These are phyloP conservation scores for Plasmodium malariae DNA, from an alignment of 169 alveolate species.

Conservation along the genomic window DNA sequence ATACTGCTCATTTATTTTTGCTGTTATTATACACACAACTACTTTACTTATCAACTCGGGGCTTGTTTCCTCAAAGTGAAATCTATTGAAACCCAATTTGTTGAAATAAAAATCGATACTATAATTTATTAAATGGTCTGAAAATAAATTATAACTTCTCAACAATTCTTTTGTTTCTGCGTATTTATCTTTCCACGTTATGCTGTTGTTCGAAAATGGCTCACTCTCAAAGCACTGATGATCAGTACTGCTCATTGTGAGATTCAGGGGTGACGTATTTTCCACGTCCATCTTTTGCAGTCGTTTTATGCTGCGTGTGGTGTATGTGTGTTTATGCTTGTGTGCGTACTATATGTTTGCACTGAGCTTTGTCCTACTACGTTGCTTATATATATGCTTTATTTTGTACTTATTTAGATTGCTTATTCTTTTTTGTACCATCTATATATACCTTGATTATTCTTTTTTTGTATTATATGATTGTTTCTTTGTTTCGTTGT, in stretches of 20 bases:
- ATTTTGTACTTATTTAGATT: too few relatives aligned
- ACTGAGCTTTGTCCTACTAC: too few relatives aligned
- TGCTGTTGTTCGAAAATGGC: slow-evolving; percentile 51
- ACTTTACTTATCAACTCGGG: slow-evolving; percentile 86
- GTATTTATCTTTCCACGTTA: slow-evolving; percentile 62
- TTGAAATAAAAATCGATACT: slow-evolving; percentile 86
- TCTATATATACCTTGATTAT: too few relatives aligned
- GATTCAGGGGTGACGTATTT: too few relatives aligned
- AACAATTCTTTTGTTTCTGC: slow-evolving; percentile 31
- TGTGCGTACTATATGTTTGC: too few relatives aligned
- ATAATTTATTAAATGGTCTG: slow-evolving; percentile 77
- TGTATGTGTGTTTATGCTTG: too few relatives aligned
- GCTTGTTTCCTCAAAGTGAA: slow-evolving; percentile 87
- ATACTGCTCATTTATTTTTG: slow-evolving; percentile 85
- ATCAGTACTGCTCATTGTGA: too few relatives aligned
- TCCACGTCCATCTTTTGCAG: neutral
- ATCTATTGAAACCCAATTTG: slow-evolving; percentile 86
- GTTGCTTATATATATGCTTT: too few relatives aligned
- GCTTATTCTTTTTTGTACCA: too few relatives aligned
- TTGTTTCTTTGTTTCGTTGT: too few relatives aligned
- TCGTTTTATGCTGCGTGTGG: too few relatives aligned
- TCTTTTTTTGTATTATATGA: too few relatives aligned
- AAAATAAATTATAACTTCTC: slow-evolving; percentile 57
- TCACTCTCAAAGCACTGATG: slow-evolving; percentile 28
- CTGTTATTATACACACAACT: slow-evolving; percentile 88